Evolutionary conservation across 192 early-diverging fungal species (phyloP).

Genomic region (Coemansia sp.): DNA sequence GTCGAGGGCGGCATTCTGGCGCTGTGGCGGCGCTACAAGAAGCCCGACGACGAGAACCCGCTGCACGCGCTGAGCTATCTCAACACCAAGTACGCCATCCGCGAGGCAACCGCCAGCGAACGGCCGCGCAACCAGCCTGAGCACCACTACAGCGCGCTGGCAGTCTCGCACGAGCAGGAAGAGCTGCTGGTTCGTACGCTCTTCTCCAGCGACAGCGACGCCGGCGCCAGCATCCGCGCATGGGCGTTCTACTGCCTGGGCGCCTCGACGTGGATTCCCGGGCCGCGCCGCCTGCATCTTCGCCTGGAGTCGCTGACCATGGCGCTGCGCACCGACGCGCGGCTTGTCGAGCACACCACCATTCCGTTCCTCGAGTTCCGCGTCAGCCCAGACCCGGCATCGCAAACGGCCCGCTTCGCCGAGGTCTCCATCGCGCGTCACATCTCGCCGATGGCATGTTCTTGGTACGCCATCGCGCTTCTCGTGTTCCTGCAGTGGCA

Average conservation of each 20-base stretch:
- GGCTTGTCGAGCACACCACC: slow-evolving; percentile 54
- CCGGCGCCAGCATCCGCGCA: slow-evolving; percentile 34
- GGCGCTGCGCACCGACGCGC: slow-evolving; percentile 46
- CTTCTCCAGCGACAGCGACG: slow-evolving; percentile 22
- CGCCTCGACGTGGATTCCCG: slow-evolving; percentile 51
- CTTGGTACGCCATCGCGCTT: slow-evolving; percentile 46
- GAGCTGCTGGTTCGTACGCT: slow-evolving; percentile 40
- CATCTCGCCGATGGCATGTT: slow-evolving; percentile 35
- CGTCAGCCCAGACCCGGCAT: slow-evolving; percentile 43
- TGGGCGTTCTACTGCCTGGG: slow-evolving; percentile 55
- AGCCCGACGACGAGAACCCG: slow-evolving; percentile 47
- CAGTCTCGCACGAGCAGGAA: slow-evolving; percentile 37
- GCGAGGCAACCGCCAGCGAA: slow-evolving; percentile 50
- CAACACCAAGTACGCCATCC: slow-evolving; percentile 56
- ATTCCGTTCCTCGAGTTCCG: slow-evolving; percentile 55
- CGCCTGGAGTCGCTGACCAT: slow-evolving; percentile 50
- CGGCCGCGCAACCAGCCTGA: slow-evolving; percentile 42
- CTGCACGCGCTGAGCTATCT: slow-evolving; percentile 54
- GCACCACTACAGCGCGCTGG: slow-evolving; percentile 39
- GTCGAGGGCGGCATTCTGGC: slow-evolving; percentile 56
- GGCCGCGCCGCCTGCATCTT: slow-evolving; percentile 45
- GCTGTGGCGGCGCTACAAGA: slow-evolving; percentile 51
- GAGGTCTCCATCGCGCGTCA: slow-evolving; percentile 50
- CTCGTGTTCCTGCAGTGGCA: slow-evolving; percentile 53
- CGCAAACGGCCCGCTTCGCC: slow-evolving; percentile 44